phyloP scores from a whole-genome alignment of 2,329 filamentous ascomycete genomes.

The Alternaria metachromatica region DNA sequence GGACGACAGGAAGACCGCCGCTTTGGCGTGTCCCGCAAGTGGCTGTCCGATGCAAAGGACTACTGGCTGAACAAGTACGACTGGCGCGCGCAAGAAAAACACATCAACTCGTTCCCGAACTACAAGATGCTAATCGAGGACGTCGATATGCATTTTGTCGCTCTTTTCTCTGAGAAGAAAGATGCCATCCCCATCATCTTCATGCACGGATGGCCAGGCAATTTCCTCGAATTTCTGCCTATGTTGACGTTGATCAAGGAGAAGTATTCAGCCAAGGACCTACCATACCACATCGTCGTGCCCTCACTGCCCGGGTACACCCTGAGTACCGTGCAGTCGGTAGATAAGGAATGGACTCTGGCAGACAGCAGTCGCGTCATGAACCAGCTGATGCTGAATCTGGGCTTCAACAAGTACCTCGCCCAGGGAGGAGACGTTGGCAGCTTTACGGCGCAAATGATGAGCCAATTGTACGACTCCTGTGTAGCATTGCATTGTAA shows the following conservation, averaged over 20 bases:
- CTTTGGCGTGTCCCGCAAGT: slow-evolving; percentile 42
- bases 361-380: slow-evolving; percentile 55
- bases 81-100: slow-evolving; percentile 47
- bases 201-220: slow-evolving; percentile 64
- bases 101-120: slow-evolving; percentile 61
- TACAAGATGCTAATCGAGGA: slow-evolving; percentile 56
- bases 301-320: slow-evolving; percentile 65
- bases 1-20: slow-evolving; percentile 32
- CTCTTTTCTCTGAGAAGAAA: slow-evolving; percentile 60
- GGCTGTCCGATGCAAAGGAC: slow-evolving; percentile 45
- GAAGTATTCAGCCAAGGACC: slow-evolving; percentile 57
- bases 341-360: slow-evolving; percentile 54
- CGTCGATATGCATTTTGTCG: slow-evolving; percentile 61
- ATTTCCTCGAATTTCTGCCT: slow-evolving; percentile 64
- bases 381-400: slow-evolving; percentile 60
- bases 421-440: slow-evolving; percentile 66
- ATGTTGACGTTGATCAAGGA: slow-evolving; percentile 55
- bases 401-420: slow-evolving; percentile 64
- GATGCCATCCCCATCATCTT: slow-evolving; percentile 62
- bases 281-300: slow-evolving; percentile 66
- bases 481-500: slow-evolving; percentile 55
- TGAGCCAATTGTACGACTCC: slow-evolving; percentile 52
- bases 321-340: slow-evolving; percentile 56
- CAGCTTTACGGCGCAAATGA: slow-evolving; percentile 50
- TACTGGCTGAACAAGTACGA: slow-evolving; percentile 49